A percentile compares a stretch with the other conserved stretches of the same genome.
These are phyloP conservation scores for Huiozyma sinensis DNA, from an alignment of 805 yeast species.

Conservation along the genomic window DNA sequence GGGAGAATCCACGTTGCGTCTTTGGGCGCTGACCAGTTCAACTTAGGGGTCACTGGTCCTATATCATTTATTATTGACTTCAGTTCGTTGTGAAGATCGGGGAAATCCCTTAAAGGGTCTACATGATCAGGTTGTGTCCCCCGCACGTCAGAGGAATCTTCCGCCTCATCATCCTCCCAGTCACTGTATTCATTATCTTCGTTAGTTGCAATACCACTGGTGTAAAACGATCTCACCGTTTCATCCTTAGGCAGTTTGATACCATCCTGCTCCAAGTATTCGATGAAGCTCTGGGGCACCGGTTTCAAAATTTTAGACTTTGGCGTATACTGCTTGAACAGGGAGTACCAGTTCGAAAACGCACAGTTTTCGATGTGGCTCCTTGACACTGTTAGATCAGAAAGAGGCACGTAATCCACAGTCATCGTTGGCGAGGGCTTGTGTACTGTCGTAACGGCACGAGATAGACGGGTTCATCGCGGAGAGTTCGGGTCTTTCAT, in stretches of 20 bases:
- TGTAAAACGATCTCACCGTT: slow-evolving; percentile 22
- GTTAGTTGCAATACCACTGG: slow-evolving; percentile 28
- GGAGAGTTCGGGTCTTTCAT: no score
- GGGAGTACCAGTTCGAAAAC: slow-evolving; percentile 50
- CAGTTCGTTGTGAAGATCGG: slow-evolving; percentile 48
- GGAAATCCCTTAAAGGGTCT: slow-evolving; percentile 43
- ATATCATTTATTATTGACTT: slow-evolving; percentile 34
- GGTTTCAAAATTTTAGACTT: slow-evolving; percentile 44
- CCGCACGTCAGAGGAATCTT: slow-evolving; percentile 9
- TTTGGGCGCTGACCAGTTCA: slow-evolving; percentile 95
- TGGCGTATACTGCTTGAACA: slow-evolving; percentile 40
- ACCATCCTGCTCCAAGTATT: slow-evolving; percentile 57
- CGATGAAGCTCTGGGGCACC: slow-evolving; percentile 45
- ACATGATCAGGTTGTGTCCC: slow-evolving; percentile 2
- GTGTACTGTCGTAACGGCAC: background rate
- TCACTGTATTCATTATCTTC: slow-evolving; percentile 66
- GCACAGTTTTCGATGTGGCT: slow-evolving; percentile 41
- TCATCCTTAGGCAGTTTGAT: slow-evolving; percentile 46
- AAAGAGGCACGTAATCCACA: slow-evolving; percentile 13
- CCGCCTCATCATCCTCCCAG: slow-evolving; percentile 47
- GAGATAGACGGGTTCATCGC: no score
- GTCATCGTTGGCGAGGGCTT: background rate
- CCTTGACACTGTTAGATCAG: slow-evolving; percentile 23
- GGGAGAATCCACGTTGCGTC: slow-evolving; percentile 90
- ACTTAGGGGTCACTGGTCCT: slow-evolving; percentile 70